Base-by-base conservation (phyloP, 2,329 filamentous ascomycete species). In the Aureobasidium sp. region DNA sequence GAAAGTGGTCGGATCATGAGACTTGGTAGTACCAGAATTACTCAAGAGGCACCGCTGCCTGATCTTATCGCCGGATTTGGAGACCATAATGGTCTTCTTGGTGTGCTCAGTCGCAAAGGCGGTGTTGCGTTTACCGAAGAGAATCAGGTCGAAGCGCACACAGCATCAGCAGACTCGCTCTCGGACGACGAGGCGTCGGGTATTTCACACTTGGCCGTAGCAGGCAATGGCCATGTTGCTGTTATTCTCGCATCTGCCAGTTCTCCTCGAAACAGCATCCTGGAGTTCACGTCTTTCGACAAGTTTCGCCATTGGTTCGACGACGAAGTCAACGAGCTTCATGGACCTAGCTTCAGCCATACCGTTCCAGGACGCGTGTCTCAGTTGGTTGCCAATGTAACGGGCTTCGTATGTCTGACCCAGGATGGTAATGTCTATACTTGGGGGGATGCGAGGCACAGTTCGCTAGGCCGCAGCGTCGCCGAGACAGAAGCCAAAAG, bases 381-480 rank as follows among this genome's bases (percentile, higher is more conserved):
- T 47, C 68, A 72, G 45, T 64, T 74, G 22, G 64, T 72, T 12
- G 75, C 75, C 0, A 74, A 72, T 56, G 69, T 68, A n/a, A 75
- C 71, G 2, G 70, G 66, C 6, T 78, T 79, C 66, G 68, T 72
- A 11, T 67, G 73, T 39, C 67, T 78, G 19, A 71, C 72, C 54
- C 66, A 70, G 17, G 65, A 63, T 5, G 75, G 75, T 5, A 67
- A 71, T 24, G 73, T 78, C 5, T 75, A 71, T 63, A 76, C 72
- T 17, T 77, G 76, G 76, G 86, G 86, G 8, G 85, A 89, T 66
- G 73, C 78, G 50, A 80, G 86, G 17, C 86, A 83, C 74, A 78
- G 64, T 39, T 83, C 81, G 61, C 78, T 89, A 0, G 85, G 82
- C 5, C 78, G 85, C 19, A 68, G 77, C 5, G 71, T 73, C 7